These are phyloP conservation scores for Zopfochytrium polystomum DNA, from an alignment of 371 early-diverging fungal genomes.

Conservation along the genomic window DNA sequence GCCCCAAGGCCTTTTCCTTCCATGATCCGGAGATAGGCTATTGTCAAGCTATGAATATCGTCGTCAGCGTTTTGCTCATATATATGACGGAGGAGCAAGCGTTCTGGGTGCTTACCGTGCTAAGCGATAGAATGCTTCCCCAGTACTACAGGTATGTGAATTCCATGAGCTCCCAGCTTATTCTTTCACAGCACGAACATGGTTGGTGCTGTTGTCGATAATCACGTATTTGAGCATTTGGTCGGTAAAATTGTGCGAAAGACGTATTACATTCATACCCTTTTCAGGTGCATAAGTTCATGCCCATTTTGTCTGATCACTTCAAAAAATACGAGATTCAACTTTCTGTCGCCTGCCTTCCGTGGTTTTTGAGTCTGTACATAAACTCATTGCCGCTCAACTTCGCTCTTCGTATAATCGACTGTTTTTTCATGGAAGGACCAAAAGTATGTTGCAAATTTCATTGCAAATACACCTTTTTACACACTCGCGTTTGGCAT, in stretches of 20 bases:
- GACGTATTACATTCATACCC: background rate
- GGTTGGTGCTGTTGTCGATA: conserved; percentile 95
- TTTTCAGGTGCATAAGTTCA: conserved; percentile 42
- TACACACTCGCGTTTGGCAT: no score
- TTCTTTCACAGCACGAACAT: conserved; percentile 72
- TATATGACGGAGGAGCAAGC: conserved; percentile 95
- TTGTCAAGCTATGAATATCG: conserved; percentile 98
- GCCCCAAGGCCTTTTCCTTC: conserved; percentile 41
- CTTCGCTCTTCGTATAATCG: conserved; percentile 84
- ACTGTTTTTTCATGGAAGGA: conserved; percentile 85
- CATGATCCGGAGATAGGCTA: conserved; percentile 84
- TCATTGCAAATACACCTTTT: no score
- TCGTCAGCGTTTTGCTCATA: conserved; percentile 88
- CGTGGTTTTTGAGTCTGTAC: conserved; percentile 94
- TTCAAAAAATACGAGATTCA: conserved; percentile 83
- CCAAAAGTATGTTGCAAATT: conserved; percentile 88
- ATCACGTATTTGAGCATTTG: conserved; percentile 88
- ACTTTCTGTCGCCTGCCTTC: conserved; percentile 89
- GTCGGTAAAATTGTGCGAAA: no score
- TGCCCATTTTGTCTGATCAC: conserved; percentile 67
- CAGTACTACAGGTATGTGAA: conserved; percentile 77
- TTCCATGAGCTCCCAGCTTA: background rate
- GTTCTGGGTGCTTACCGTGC: conserved; percentile 85
- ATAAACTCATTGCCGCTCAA: conserved; percentile 89
- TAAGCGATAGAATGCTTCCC: conserved; percentile 86